phyloP scores from a whole-genome alignment of 768 basidiomycete genomes.

The Leccinum disarticulatum region DNA sequence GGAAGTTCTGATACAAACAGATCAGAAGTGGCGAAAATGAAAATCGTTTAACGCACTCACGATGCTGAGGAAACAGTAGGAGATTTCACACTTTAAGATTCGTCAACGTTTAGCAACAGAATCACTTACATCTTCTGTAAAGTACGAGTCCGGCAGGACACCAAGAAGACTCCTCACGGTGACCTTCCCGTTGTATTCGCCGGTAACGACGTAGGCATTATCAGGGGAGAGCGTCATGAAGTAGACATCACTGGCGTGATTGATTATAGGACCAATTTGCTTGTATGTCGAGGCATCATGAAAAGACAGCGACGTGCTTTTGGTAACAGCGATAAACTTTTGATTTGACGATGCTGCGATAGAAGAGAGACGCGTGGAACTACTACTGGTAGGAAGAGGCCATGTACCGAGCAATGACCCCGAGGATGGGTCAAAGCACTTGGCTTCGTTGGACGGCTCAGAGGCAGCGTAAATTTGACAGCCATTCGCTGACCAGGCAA shows the following conservation, averaged over 20 bases:
- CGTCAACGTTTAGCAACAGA: background rate
- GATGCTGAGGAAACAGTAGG: no score
- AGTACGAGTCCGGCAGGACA: background rate
- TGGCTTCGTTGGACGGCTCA: background rate
- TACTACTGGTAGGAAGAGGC: no score
- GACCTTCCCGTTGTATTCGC: background rate
- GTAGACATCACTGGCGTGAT: background rate
- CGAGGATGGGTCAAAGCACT: background rate
- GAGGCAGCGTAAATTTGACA: background rate
- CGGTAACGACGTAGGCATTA: background rate
- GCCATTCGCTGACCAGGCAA: background rate
- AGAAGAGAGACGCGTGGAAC: rapidly evolving
- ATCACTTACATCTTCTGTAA: background rate
- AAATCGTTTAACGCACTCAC: background rate
- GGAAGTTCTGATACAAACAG: background rate
- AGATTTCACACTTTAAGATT: background rate
- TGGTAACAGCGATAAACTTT: background rate
- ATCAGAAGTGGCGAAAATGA: background rate
- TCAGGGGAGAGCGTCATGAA: background rate
- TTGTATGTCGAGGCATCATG: background rate
- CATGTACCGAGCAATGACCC: background rate
- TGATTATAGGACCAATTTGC: background rate
- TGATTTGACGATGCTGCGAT: background rate
- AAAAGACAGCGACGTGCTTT: background rate
- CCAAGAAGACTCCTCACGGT: background rate